Base-by-base conservation (phyloP, 2,329 filamentous ascomycete species). In the Emergomyces orientalis region DNA sequence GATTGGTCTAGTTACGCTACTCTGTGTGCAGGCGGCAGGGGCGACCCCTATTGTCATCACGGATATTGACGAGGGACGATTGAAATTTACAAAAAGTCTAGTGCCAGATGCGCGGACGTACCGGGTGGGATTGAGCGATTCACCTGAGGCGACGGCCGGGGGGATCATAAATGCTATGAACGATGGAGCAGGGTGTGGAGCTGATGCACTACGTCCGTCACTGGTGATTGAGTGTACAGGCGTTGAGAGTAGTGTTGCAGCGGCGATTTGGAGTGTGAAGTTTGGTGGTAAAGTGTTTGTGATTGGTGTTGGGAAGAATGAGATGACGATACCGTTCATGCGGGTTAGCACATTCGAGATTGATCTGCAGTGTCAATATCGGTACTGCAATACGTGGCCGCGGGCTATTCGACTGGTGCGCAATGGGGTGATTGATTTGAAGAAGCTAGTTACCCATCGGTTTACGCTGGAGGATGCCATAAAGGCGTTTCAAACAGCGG, bases 241-340 rank as follows among this genome's bases (percentile, higher is more conserved):
- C 59, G 91, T 96, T 19, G 92, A 97, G 81, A 90, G 87, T 78
- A 92, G 88, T 75, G 89, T 97, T 71, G 85, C 86, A 6, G 83
- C 89, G 34, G 91, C 91, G 61, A 93, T 97, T 74, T 94, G 92
- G 84, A 87, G 90, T 11, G 85, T 89, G 74, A 95, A 93, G 79
- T 97, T 97, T 71, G 94, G 93, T 67, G 93, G 94, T 70, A 96
- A 95, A 78, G 93, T 97, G 61, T 97, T 97, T 73, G 88, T 97
- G 67, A 95, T 97, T 68, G 93, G 93, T 49, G 92, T 97, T 2
- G 94, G 93, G 68, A 93, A 89, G 82, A 92, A 94, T 75, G 90
- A 97, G 81, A 94, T 97, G 81, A 91, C 85, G 77, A 88, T 97
- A 67, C 93, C 93, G 34, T 97, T 97, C 76, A 97, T 97, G 93